Evolutionary conservation across 2,329 filamentous ascomycete genomes (phyloP), one percentile per base, ranked within the genome.

Genomic region (Paraphoma chrysanthemicola): DNA sequence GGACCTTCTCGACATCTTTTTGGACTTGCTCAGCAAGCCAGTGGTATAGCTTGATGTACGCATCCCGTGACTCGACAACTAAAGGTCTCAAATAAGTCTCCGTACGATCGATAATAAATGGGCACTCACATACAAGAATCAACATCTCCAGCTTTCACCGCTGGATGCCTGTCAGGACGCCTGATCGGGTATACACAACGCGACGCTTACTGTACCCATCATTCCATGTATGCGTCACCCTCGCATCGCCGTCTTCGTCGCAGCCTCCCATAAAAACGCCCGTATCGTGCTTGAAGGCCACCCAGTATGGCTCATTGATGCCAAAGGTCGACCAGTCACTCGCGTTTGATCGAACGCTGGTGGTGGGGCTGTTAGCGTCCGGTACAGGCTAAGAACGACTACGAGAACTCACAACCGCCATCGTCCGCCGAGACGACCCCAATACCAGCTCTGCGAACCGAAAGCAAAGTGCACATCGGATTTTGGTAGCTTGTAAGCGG

Each of bases 61-160:
- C 39, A n/a, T 42, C 16, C 2, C 16, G 39, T 42, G 39, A 42
- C 39, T 42, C 39, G 16, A 42, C 16, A n/a, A 42, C 39, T 42
- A n/a, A 14, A 42, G 8, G 11, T 8, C 8, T n/a, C 8, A 14
- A 10, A 14, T 42, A 2, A 42, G 39, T n/a, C 10, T n/a, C 16
- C 10, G 39, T 14, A 42, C 8, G 14, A 42, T 16, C 7, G 39
- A n/a, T 14, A 3, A n/a, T 8, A 7, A n/a, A 16, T 8, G 8
- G 10, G 48, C 44, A 16, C 12, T 51, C 42, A 48, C 54, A 48
- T 31, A 56, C 53, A 56, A 8, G 33, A 39, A 38, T 56, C 53
- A 3, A 56, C 53, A 3, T 51, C 48, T 12, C 18, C 43, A 18
- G 43, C 44, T 48, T 43, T 44, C 12, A 56, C 31, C 38, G 44